Evolutionary conservation across 345 rosid species (phyloP), one percentile per base, ranked within the genome.

Genomic region (Citrus sp.): DNA sequence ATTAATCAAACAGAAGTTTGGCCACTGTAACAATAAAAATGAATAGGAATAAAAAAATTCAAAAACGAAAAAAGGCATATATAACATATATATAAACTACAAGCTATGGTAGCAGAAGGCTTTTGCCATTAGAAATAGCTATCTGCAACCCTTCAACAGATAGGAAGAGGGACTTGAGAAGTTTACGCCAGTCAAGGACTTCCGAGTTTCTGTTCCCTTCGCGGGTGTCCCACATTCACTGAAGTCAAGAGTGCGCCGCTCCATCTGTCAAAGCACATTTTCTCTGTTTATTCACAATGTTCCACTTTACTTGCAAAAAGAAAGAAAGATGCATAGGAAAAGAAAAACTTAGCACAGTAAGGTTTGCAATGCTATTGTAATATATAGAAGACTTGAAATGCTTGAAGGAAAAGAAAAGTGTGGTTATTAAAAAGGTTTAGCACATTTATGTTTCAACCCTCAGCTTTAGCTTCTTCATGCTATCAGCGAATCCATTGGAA

Each of bases 181-280:
- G 79, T 78, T 77, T 66, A 77, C 2, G 18, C 82, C 84, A 21
- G 77, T 71, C 8, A 84, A 85, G 3, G 91, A 85, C 83, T 84
- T 82, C n/a, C 82, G 85, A 21, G 80, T 82, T 72, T 86, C 94
- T 58, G 40, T 85, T 68, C 83, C 87, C 82, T 88, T 93, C 80
- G 81, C 90, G 0, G 98, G 99, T 49, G 93, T 92, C 75, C 84
- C 98, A 34, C 99, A 97, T 74, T 97, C 99, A 55, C 93, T 94
- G 83, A 97, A 97, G 85, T 97, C 99, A 7, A 97, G 94, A 18
- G 82, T 74, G 2, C 99, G 98, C 24, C 95, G 82, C 82, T 93
- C 99, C 27, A 87, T 85, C 99, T 97, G 91, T 89, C 80, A 64
- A 75, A 34, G 37, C 2, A 8, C 56, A 46, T 22, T 34, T 78